These are phyloP conservation scores for Ascochyta pisi DNA, from an alignment of 2,329 filamentous ascomycete species.

Conservation along the genomic window DNA sequence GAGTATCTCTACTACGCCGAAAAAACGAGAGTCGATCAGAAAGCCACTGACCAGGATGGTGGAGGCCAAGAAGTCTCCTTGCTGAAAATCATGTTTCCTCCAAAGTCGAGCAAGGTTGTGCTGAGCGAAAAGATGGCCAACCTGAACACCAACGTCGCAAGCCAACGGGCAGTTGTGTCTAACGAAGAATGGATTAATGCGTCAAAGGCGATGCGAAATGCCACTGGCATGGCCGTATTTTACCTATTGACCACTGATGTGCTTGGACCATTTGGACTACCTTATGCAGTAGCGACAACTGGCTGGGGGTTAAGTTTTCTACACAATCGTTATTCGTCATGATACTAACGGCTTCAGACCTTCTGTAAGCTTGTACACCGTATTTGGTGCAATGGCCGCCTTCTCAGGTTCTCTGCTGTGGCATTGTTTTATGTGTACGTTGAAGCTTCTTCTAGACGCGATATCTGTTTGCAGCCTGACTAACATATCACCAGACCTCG, in stretches of 20 bases:
- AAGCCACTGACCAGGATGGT: slow-evolving; percentile 17
- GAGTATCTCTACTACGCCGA: slow-evolving; percentile 52
- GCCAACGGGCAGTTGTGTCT: slow-evolving; percentile 19
- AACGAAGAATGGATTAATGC: slow-evolving; percentile 47
- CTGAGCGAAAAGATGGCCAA: slow-evolving; percentile 7
- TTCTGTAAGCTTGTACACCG: slow-evolving; percentile 47
- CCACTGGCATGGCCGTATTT: slow-evolving; percentile 45
- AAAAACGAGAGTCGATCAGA: slow-evolving; percentile 45
- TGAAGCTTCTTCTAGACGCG: background rate
- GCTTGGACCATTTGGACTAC: slow-evolving; percentile 47
- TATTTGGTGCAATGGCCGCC: slow-evolving; percentile 46
- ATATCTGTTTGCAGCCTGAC: background rate
- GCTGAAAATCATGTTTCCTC: slow-evolving; percentile 5
- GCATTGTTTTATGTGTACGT: slow-evolving; percentile 45
- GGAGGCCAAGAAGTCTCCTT: background rate
- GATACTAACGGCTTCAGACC: slow-evolving; percentile 43
- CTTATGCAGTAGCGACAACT: slow-evolving; percentile 33
- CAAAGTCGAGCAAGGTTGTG: background rate
- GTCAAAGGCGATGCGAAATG: slow-evolving; percentile 44
- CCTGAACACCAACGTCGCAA: slow-evolving; percentile 1
- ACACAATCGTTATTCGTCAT: slow-evolving; percentile 11
- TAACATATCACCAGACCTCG: slow-evolving; percentile 36
- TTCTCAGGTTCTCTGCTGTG: slow-evolving; percentile 51
- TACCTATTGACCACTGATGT: slow-evolving; percentile 57
- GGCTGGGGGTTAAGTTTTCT: slow-evolving; percentile 3